Evolutionary conservation across 2,329 filamentous ascomycete genomes (phyloP), one percentile per base, ranked within the genome.

Genomic region (Chrysoporthe puriensis): DNA sequence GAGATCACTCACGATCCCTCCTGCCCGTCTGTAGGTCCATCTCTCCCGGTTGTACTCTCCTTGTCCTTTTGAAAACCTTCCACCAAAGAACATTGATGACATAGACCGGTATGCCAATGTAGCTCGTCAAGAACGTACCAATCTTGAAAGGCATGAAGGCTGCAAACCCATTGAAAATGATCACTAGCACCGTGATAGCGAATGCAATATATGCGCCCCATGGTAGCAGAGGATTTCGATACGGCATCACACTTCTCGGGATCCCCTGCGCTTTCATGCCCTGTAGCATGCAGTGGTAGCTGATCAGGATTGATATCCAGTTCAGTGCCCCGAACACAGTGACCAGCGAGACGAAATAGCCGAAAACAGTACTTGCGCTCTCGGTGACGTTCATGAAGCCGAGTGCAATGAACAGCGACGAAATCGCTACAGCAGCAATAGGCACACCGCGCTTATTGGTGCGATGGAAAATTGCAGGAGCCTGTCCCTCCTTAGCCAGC

Each of bases 21-120:
- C 62, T 36, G 18, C 62, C 62, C 6, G 62, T 63, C 48, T 56
- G 48, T 11, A 91, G 73, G 75, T 91, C 88, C 3, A 86, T 82
- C 57, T 89, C 85, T 36, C 84, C 76, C 0, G 84, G 78, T 59
- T 77, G 81, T 44, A 82, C 75, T 70, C 81, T 82, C 71, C 85
- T 86, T 0, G 88, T 89, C 73, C 80, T 83, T 74, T 89, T 86
- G 69, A 84, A 68, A 0, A 87, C 44, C 76, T 91, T 92, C 87
- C 88, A 91, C 14, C 88, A 88, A 3, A 88, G 71, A 3, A 85
- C 83, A 64, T 91, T 86, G 82, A 88, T 85, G 54, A 88, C 80
- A 74, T 76, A 80, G 3, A 80, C 71, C 3, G 74, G 65, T 9
- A 78, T 74, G 2, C 78, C 78, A 34, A 81, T 75, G 43, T 82